Evolutionary conservation across 2,329 filamentous ascomycete species (phyloP), one percentile per base, ranked within the genome.

Genomic region (Exutisphaerella laricina): DNA sequence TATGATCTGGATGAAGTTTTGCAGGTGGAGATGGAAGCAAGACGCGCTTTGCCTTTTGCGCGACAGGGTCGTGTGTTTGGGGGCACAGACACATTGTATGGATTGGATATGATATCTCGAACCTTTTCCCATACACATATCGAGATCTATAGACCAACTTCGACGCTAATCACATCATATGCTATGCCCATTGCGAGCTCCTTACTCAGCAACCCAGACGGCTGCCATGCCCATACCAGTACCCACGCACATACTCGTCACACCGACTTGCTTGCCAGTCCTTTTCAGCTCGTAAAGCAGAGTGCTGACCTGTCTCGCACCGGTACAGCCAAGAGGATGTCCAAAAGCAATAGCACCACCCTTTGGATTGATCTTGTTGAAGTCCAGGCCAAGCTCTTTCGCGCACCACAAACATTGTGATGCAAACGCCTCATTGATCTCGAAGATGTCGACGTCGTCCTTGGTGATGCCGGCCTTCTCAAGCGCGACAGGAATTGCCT

Each of bases 381-480:
- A 63, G 40, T 88, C 85, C 20, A 98, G 70, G 32, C 83, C 84
- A 16, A 98, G 78, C 73, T 96, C 82, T 60, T 92, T 86, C 51
- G 86, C 80, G 67, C 88, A 96, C 85, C 85, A 97, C 54, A 97
- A 68, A 68, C 88, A 95, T 76, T 97, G 90, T 51, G 80, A 86
- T 22, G 92, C 92, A 66, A 98, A 98, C 1, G 92, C 92, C 78
- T 98, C 92, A 74, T 98, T 98, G 77, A 98, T 96, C 78, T 98
- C 92, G 62, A 79, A 97, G 62, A 97, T 90, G 65, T 97, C 92
- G 21, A 98, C 88, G 56, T 97, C 90, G 44, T 94, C 84, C 68
- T 83, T 87, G 63, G 73, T 75, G 58, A 98, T 80, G 47, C 89
- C 88, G 0, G 89, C 86, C 66, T 92, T 89, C 64, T 86, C 78